Conservation (phyloP, 2,329 filamentous ascomycete genomes). For the Fusarium avenaceum region DNA sequence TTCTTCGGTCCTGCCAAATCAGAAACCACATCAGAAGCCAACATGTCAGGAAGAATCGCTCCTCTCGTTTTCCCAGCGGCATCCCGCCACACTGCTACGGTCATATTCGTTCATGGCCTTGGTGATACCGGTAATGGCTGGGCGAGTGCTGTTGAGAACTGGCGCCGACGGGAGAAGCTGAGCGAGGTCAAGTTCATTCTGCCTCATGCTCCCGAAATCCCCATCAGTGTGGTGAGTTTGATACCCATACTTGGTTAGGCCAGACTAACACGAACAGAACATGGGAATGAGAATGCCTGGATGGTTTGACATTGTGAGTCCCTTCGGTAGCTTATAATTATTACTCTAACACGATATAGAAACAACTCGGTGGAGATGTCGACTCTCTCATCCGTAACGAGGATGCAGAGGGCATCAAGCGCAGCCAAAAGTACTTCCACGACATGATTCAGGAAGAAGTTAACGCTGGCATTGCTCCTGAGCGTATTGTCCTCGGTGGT, state of each 20-base stretch:
- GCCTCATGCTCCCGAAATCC: constrained; percentile 88
- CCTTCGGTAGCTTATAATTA: not conserved
- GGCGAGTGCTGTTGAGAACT: constrained; percentile 88
- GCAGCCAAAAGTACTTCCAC: constrained; percentile 81
- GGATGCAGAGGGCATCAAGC: constrained; percentile 80
- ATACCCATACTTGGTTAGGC: not conserved
- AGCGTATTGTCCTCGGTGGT: constrained; percentile 87
- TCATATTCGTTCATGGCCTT: constrained; percentile 94
- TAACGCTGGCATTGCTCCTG: constrained; percentile 81
- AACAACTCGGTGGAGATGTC: constrained; percentile 53
- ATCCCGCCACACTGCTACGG: constrained; percentile 88
- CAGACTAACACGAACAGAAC: constrained; percentile 44
- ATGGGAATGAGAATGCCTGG: constrained; percentile 75
- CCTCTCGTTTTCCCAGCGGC: constrained; percentile 83
- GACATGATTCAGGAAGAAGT: constrained; percentile 84
- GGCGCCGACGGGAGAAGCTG: constrained; percentile 82
- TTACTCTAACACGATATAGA: constrained; percentile 42
- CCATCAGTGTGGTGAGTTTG: constrained; percentile 74
- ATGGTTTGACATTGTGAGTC: constrained; percentile 83
- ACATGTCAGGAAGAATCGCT: constrained; percentile 49
- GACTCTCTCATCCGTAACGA: constrained; percentile 57
- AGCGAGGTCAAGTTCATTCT: constrained; percentile 94
- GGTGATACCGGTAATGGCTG: constrained; percentile 86
- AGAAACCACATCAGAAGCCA: constrained; percentile 2
- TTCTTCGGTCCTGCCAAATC: not conserved